Percentiles rank a stretch among this genome's conserved stretches.
phyloP scores from a whole-genome alignment of 495 filamentous ascomycete species.

The Xylaria scruposa region DNA sequence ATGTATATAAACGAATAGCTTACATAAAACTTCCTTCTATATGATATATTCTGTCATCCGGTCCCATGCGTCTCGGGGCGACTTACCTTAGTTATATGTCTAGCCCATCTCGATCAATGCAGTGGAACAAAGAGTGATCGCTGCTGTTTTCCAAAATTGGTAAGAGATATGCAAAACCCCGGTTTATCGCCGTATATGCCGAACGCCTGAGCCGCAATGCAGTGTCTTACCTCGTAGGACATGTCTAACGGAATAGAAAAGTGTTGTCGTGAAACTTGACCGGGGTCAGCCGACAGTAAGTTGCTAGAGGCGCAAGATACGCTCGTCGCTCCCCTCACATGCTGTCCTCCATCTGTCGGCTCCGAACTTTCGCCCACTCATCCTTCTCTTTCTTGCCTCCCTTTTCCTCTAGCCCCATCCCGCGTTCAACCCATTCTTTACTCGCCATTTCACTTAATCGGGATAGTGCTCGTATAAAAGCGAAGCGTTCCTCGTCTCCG shows the following conservation, averaged over 20 bases:
- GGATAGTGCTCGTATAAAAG: constrained; percentile 88
- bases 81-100: background rate
- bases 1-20: background rate
- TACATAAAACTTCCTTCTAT: constrained; percentile 1
- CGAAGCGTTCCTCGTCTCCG: constrained; percentile 96
- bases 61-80: background rate
- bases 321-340: constrained; percentile 55
- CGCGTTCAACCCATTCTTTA: constrained; percentile 91
- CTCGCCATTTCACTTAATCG: constrained; percentile 92
- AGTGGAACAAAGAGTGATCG: background rate
- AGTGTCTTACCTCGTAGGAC: background rate
- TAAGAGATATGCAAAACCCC: background rate
- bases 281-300: background rate
- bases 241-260: background rate
- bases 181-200: background rate
- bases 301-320: too few species aligned
- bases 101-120: background rate
- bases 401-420: constrained; percentile 67
- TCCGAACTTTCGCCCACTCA: constrained; percentile 69
- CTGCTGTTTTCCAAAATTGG: background rate
- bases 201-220: background rate
- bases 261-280: background rate
- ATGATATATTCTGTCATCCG: constrained; percentile 1
- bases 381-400: constrained; percentile 68
- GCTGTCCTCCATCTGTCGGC: constrained; percentile 74